Conservation (phyloP, 2,329 filamentous ascomycete genomes). For the Cladosporium cucumerinum region DNA sequence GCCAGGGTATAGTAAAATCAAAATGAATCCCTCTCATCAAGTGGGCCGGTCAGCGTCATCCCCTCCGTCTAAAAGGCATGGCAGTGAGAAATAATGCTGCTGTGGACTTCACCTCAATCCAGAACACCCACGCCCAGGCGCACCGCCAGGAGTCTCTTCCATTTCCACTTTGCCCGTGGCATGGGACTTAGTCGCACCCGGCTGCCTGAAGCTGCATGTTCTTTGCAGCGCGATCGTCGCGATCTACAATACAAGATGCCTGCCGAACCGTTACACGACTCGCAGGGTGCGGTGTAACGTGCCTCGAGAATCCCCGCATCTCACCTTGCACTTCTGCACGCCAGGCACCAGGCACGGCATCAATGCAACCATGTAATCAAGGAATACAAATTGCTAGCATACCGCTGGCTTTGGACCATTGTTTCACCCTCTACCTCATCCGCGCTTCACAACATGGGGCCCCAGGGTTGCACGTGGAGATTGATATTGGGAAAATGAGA, state of each 20-base stretch:
- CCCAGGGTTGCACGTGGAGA: slow-evolving; percentile 3
- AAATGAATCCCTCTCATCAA: neutral
- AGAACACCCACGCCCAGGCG: neutral
- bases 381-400: neutral
- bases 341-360: slow-evolving; percentile 13
- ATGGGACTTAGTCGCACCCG: neutral
- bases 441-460: slow-evolving; percentile 2
- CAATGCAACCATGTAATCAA: neutral
- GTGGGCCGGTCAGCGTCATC: slow-evolving; percentile 1
- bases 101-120: neutral
- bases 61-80: neutral
- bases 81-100: neutral
- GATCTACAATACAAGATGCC: slow-evolving; percentile 1
- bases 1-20: neutral
- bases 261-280: neutral
- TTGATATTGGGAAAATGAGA: neutral
- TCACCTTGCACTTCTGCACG: neutral
- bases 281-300: slow-evolving; percentile 10
- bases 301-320: slow-evolving; percentile 4
- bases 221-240: slow-evolving; percentile 5
- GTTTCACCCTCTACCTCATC: neutral
- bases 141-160: neutral
- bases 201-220: neutral
- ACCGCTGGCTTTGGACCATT: neutral
- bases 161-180: neutral